Conservation (phyloP, 2,329 filamentous ascomycete genomes). For the Aciculosporium take region DNA sequence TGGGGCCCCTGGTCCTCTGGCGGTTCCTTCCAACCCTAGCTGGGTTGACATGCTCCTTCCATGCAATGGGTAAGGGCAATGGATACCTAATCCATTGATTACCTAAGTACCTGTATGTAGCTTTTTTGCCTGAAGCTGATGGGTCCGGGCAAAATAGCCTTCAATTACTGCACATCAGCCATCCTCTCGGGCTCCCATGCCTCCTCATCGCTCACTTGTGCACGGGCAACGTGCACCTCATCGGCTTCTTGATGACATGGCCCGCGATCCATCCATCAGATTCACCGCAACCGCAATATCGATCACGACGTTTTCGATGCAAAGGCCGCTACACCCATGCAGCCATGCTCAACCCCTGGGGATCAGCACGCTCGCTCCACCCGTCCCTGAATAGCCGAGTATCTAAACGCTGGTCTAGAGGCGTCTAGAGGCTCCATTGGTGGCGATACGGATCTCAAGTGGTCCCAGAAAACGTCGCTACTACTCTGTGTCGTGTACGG, state of each 20-base stretch:
- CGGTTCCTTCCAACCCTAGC: neutral
- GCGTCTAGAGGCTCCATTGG: too few relatives aligned
- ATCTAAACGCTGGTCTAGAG: too few relatives aligned
- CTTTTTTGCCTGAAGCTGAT: neutral
- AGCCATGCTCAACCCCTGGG: constrained; percentile 1
- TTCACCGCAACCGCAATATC: neutral
- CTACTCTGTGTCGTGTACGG: too few relatives aligned
- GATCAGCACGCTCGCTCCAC: neutral
- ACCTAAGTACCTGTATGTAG: too few relatives aligned
- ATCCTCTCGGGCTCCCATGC: neutral
- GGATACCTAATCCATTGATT: too few relatives aligned
- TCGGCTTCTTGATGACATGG: neutral
- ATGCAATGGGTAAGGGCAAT: neutral
- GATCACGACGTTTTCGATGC: neutral
- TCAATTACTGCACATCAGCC: too few relatives aligned
- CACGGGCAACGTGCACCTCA: too few relatives aligned
- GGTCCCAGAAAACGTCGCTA: too few relatives aligned
- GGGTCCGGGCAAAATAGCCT: neutral
- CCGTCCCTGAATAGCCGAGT: neutral
- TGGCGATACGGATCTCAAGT: neutral
- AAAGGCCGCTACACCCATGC: neutral
- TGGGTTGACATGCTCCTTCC: neutral
- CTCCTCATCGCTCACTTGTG: too few relatives aligned
- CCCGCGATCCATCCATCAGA: neutral
- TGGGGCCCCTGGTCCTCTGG: neutral